A percentile compares a stretch with the other conserved stretches of the same genome.
Conservation (phyloP, 2,329 filamentous ascomycete species). For the Colletotrichum australisinense region DNA sequence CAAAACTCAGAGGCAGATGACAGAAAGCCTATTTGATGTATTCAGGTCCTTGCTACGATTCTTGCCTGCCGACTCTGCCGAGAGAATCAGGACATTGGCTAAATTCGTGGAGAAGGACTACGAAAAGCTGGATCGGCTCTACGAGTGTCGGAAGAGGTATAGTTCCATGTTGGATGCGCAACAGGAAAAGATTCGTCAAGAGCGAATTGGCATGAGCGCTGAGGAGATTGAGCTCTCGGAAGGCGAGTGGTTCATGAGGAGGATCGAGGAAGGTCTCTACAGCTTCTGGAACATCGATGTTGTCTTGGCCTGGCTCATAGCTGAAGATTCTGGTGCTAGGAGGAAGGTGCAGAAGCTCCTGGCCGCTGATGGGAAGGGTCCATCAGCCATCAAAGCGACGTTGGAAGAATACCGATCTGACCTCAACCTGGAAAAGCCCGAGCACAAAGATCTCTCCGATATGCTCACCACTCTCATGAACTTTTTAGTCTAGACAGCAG, state of each 20-base stretch:
- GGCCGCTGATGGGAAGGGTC: constrained; percentile 73
- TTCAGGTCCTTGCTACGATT: constrained; percentile 85
- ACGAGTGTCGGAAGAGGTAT: constrained; percentile 79
- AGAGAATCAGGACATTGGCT: constrained; percentile 85
- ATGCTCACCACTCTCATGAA: constrained; percentile 66
- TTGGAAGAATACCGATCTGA: constrained; percentile 70
- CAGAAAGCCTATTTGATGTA: constrained; percentile 81
- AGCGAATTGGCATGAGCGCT: constrained; percentile 50
- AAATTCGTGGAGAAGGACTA: constrained; percentile 98
- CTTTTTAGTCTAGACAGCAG: constrained; percentile 52
- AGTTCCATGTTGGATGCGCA: constrained; percentile 70
- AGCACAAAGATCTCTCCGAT: constrained; percentile 67
- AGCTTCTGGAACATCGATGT: constrained; percentile 86
- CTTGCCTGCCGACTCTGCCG: constrained; percentile 80
- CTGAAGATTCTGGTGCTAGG: constrained; percentile 84
- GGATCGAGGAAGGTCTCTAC: constrained; percentile 87
- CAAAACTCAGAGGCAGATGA: constrained; percentile 32
- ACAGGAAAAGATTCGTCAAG: constrained; percentile 69
- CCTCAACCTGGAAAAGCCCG: constrained; percentile 66
- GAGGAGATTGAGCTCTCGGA: constrained; percentile 70
- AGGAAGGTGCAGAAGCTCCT: constrained; percentile 72
- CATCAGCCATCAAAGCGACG: constrained; percentile 73
- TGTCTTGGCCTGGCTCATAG: constrained; percentile 88
- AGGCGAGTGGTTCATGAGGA: constrained; percentile 78
- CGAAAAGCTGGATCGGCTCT: constrained; percentile 81